phyloP scores from a whole-genome alignment of 1,284 basidiomycete species.

The Thecaphora frezii region DNA sequence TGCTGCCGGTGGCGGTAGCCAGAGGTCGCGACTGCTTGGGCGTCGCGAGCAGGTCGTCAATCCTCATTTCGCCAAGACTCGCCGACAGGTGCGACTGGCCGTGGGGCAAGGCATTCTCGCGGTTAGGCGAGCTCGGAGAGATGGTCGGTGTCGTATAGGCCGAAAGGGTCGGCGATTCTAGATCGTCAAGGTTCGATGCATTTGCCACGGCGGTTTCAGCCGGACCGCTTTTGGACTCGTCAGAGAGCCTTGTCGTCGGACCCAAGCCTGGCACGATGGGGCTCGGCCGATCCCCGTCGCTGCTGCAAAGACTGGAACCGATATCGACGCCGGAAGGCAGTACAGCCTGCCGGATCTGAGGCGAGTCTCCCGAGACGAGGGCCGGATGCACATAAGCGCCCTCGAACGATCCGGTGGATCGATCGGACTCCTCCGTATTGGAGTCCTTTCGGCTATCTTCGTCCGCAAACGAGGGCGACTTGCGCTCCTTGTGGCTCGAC shows the following conservation, averaged over 20 bases:
- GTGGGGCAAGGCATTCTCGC: not conserved
- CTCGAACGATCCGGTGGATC: constrained; percentile 4
- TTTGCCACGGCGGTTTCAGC: too few relatives aligned
- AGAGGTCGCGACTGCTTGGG: not conserved
- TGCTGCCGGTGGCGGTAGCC: not conserved
- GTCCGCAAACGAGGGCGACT: not conserved
- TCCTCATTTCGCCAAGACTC: too few relatives aligned
- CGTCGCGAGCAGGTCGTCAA: not conserved
- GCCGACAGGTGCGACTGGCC: too few relatives aligned
- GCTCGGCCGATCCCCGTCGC: too few relatives aligned
- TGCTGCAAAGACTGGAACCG: too few relatives aligned
- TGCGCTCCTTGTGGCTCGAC: not conserved
- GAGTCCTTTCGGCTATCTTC: not conserved
- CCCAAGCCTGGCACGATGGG: too few relatives aligned
- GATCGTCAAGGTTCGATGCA: too few relatives aligned
- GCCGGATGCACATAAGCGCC: constrained; percentile 1
- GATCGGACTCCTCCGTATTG: not conserved
- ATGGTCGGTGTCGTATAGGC: too few relatives aligned
- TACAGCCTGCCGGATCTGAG: not conserved
- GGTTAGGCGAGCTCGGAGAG: too few relatives aligned
- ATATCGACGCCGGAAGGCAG: not conserved
- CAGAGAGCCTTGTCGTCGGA: too few relatives aligned
- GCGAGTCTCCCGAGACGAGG: not conserved
- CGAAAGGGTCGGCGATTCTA: too few relatives aligned
- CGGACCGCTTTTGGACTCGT: too few relatives aligned